Evolutionary conservation across 1,139 yeast genomes (phyloP).

Genomic region (Candida buenavistaensis): DNA sequence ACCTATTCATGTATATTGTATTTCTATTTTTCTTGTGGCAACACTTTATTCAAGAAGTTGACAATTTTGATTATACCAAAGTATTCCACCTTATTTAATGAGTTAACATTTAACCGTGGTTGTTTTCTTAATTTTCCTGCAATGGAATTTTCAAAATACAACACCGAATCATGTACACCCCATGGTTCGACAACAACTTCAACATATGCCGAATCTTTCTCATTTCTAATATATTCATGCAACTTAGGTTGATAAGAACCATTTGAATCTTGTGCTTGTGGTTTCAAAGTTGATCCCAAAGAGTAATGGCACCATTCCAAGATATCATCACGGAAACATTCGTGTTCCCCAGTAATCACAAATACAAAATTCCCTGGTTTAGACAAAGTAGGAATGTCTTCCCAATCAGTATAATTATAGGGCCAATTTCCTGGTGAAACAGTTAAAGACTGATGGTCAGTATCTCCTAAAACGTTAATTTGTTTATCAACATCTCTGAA

Average conservation of each 20-base stretch:
- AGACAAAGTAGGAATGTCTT: conserved; percentile 31
- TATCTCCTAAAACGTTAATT: conserved; percentile 14
- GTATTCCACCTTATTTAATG: conserved; percentile 22
- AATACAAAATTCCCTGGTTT: conserved; percentile 28
- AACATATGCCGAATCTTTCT: conserved; percentile 17
- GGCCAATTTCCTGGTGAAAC: conserved; percentile 21
- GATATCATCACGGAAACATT: conserved; percentile 43
- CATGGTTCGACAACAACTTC: conserved; percentile 38
- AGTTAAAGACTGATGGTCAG: conserved; percentile 10
- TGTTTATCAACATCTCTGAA: conserved; percentile 7
- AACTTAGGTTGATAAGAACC: conserved; percentile 20
- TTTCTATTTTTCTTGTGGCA: background rate
- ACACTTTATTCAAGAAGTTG: conserved; percentile 25
- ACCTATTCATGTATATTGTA: too few relatives aligned
- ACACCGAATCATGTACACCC: conserved; percentile 43
- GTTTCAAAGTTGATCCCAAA: conserved; percentile 25
- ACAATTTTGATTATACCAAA: conserved; percentile 29
- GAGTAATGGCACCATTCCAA: conserved; percentile 38
- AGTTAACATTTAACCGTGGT: conserved; percentile 13
- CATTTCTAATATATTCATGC: conserved; percentile 19
- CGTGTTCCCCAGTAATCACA: conserved; percentile 45
- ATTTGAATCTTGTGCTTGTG: conserved; percentile 27
- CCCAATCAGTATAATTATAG: conserved; percentile 30
- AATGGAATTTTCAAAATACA: conserved; percentile 33
- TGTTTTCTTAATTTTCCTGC: conserved; percentile 13